Conservation (phyloP, 352 stramenopile species). For the Thalassiosira exigua region DNA sequence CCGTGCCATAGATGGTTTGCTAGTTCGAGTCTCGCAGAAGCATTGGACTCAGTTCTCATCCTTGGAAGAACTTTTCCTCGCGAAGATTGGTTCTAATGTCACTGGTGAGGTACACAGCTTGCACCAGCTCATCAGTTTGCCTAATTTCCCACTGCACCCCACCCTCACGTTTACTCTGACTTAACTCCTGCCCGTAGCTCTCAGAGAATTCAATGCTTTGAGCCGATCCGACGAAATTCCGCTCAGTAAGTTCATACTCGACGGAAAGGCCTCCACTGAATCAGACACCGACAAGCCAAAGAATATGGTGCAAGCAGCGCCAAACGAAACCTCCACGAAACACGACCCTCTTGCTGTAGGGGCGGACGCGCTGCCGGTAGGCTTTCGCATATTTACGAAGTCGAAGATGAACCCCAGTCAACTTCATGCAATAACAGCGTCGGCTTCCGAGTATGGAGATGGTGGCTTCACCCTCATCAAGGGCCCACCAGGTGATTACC, state of each 20-base stretch:
- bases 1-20: constrained; percentile 44
- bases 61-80: constrained; percentile 51
- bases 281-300: background rate
- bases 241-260: constrained; percentile 43
- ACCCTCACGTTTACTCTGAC: background rate
- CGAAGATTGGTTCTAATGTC: constrained; percentile 58
- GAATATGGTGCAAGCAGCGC: background rate
- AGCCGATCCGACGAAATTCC: constrained; percentile 28
- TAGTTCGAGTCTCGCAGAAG: constrained; percentile 45
- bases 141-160: too few species aligned
- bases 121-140: too few species aligned
- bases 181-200: constrained; percentile 15
- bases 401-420: constrained; percentile 58
- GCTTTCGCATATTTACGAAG: constrained; percentile 52
- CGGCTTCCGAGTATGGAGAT: constrained; percentile 44
- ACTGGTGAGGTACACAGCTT: constrained; percentile 45
- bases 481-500: background rate
- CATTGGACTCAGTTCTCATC: constrained; percentile 52
- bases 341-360: constrained; percentile 33
- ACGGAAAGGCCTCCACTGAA: constrained; percentile 12
- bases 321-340: background rate
- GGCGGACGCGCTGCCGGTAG: constrained; percentile 24
- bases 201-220: constrained; percentile 54
- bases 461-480: constrained; percentile 70
- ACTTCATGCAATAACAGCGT: constrained; percentile 49